These are phyloP conservation scores for Thelephora ganbajun DNA, from an alignment of 768 basidiomycete genomes.

Conservation along the genomic window DNA sequence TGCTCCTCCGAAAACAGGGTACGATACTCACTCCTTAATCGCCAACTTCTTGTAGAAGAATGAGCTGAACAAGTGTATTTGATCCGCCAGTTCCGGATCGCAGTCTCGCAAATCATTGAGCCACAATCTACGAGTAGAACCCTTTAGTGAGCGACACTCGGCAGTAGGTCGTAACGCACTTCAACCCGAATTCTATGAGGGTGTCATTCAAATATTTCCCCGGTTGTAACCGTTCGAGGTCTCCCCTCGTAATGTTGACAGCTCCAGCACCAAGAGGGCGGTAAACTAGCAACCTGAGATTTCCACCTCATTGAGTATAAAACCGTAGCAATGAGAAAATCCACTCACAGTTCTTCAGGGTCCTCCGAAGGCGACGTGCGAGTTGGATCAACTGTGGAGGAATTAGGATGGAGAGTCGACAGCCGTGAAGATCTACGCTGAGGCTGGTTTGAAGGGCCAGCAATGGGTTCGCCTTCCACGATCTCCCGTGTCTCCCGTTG, in stretches of 20 bases:
- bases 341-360: constrained; percentile 51
- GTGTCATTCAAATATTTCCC: constrained; percentile 93
- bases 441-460: not conserved
- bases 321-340: not conserved
- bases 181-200: constrained; percentile 89
- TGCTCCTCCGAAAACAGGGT: not conserved
- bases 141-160: constrained; percentile 3
- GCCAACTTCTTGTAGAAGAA: constrained; percentile 97
- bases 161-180: constrained; percentile 34
- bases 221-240: constrained; percentile 57
- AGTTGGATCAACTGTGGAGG: not conserved
- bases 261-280: constrained; percentile 58
- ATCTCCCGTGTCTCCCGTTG: too few species aligned
- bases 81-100: constrained; percentile 48
- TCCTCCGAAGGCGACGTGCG: constrained; percentile 19
- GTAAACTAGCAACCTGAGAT: constrained; percentile 56
- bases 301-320: not conserved
- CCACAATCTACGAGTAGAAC: constrained; percentile 43
- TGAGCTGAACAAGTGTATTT: constrained; percentile 87
- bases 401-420: not conserved
- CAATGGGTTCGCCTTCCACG: too few species aligned
- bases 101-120: constrained; percentile 37
- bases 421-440: not conserved
- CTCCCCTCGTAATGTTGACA: constrained; percentile 71
- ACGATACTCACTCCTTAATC: constrained; percentile 37